Evolutionary conservation across 257 asterid genomes (phyloP).

Genomic region (Sherardia arvensis): DNA sequence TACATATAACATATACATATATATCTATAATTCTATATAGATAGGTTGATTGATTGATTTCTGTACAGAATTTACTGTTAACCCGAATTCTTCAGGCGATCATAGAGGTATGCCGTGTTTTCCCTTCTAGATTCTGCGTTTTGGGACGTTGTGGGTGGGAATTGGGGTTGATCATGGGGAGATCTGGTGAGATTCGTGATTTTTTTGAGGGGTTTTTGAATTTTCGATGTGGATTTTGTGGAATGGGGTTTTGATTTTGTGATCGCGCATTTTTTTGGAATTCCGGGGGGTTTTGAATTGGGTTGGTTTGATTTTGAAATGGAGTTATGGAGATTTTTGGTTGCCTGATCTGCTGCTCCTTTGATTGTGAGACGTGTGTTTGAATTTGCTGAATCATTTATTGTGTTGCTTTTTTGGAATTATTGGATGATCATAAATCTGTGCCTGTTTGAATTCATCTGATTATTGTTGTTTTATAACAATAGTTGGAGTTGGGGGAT

Average conservation of each 20-base stretch:
- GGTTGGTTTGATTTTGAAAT: background rate
- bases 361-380: background rate
- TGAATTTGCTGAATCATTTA: background rate
- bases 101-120: slow-evolving; percentile 6
- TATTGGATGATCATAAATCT: background rate
- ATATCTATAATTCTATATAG: background rate
- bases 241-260: slow-evolving; percentile 2
- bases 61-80: slow-evolving; percentile 8
- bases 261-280: background rate
- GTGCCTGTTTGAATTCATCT: background rate
- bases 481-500: background rate
- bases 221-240: background rate
- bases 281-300: background rate
- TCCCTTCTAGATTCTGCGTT: background rate
- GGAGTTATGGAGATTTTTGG: slow-evolving; percentile 3
- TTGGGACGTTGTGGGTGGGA: slow-evolving; percentile 2
- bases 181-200: slow-evolving; percentile 16
- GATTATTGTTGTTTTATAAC: background rate
- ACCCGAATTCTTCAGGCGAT: background rate
- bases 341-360: slow-evolving; percentile 10
- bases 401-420: background rate
- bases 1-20: background rate
- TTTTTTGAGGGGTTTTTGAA: background rate
- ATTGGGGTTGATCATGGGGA: slow-evolving; percentile 17
- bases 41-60: background rate